phyloP scores from a whole-genome alignment of 768 basidiomycete genomes.

The Kwoniella dejecticola region DNA sequence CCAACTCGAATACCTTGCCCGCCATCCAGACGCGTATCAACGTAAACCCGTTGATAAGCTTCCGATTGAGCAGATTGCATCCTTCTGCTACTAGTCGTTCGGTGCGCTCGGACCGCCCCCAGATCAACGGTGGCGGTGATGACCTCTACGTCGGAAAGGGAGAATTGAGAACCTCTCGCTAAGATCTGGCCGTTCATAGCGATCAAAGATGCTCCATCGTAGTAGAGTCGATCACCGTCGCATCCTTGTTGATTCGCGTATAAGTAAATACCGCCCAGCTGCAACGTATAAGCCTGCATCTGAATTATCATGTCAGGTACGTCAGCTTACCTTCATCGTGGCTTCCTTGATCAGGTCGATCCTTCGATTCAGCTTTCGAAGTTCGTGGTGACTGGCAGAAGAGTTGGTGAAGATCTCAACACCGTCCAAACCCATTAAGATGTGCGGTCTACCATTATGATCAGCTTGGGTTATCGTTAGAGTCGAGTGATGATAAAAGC shows the following conservation, averaged over 20 bases:
- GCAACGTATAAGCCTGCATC: neutral
- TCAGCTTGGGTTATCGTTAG: neutral
- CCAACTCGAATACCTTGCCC: constrained; percentile 66
- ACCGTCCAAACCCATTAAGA: constrained; percentile 95
- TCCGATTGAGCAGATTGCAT: constrained; percentile 82
- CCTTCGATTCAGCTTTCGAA: constrained; percentile 88
- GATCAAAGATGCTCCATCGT: constrained; percentile 96
- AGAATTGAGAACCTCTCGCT: constrained; percentile 96
- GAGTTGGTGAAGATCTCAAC: constrained; percentile 99
- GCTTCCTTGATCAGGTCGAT: constrained; percentile 96
- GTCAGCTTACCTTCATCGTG: constrained; percentile 73
- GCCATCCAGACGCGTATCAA: constrained; percentile 74
- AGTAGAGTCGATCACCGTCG: constrained; percentile 96
- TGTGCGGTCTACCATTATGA: constrained; percentile 73
- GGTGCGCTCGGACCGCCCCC: constrained; percentile 90
- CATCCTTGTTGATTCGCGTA: constrained; percentile 99
- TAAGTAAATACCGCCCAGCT: constrained; percentile 95
- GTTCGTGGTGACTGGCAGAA: constrained; percentile 95
- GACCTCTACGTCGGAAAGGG: constrained; percentile 92
- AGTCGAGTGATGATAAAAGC: constrained; percentile 14
- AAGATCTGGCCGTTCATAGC: constrained; percentile 89
- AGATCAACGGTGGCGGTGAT: constrained; percentile 94
- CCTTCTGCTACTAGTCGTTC: constrained; percentile 75
- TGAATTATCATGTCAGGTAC: too few species aligned
- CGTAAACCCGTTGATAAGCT: constrained; percentile 77